phyloP scores from a whole-genome alignment of 1,139 yeast species.

The Arxiozyma slooffiae region DNA sequence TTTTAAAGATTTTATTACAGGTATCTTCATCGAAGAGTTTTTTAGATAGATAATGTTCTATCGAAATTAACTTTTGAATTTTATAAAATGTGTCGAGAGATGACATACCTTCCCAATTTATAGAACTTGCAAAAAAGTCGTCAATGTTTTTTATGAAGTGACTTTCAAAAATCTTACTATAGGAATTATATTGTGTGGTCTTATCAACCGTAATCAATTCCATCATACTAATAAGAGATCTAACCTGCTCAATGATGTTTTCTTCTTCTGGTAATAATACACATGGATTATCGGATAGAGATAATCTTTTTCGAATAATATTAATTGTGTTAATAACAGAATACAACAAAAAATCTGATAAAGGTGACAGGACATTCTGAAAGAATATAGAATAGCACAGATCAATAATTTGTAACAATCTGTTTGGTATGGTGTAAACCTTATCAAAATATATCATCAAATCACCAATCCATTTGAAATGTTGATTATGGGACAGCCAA shows the following conservation, averaged over 20 bases:
- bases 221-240: conserved; percentile 51
- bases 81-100: conserved; percentile 41
- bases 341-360: conserved; percentile 10
- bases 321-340: conserved; percentile 17
- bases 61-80: conserved; percentile 40
- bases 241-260: conserved; percentile 7
- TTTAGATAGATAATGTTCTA: conserved; percentile 42
- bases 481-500: conserved; percentile 70
- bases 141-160: conserved; percentile 46
- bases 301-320: conserved; percentile 11
- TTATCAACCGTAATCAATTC: conserved; percentile 40
- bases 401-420: conserved; percentile 60
- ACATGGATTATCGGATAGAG: conserved; percentile 16
- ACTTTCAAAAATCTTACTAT: conserved; percentile 59
- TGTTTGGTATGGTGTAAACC: conserved; percentile 69
- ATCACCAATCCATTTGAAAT: conserved; percentile 77
- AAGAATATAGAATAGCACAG: conserved; percentile 58
- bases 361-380: conserved; percentile 34
- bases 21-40: conserved; percentile 21
- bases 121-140: conserved; percentile 42
- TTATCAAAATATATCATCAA: conserved; percentile 79
- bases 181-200: conserved; percentile 38
- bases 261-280: conserved; percentile 21
- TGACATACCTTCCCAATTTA: conserved; percentile 39
- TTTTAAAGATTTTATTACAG: conserved; percentile 13